Evolutionary conservation across 805 yeast genomes (phyloP).

Genomic region (Lachancea cidri): DNA sequence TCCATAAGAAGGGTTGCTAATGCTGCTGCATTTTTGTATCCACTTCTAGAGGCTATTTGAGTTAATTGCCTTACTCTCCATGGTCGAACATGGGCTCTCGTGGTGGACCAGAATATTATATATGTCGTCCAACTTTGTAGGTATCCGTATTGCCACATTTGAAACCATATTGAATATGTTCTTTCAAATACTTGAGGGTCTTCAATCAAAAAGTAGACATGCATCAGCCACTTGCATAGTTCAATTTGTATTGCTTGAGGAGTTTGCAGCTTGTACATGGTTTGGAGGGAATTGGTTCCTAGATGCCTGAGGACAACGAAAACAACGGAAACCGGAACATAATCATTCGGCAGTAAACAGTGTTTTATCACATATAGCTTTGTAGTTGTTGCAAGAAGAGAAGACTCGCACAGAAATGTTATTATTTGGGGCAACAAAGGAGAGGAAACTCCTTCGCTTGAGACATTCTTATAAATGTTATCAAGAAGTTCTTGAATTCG

Average conservation of each 20-base stretch:
- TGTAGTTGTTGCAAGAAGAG: constrained; percentile 13
- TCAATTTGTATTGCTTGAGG: constrained; percentile 24
- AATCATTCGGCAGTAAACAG: constrained; percentile 28
- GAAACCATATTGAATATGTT: constrained; percentile 29
- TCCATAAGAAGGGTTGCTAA: constrained; percentile 20
- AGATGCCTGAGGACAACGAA: constrained; percentile 27
- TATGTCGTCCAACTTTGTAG: constrained; percentile 33
- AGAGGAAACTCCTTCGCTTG: constrained; percentile 3
- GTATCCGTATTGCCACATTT: constrained; percentile 34
- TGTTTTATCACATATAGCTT: constrained; percentile 24
- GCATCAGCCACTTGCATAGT: constrained; percentile 34
- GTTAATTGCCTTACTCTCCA: constrained; percentile 27
- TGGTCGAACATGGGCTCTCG: constrained; percentile 25
- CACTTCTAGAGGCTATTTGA: constrained; percentile 19
- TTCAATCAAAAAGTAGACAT: constrained; percentile 24
- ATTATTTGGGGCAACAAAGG: constrained; percentile 9
- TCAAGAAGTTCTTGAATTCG: constrained; percentile 2
- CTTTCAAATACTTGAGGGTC: constrained; percentile 13
- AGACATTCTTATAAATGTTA: constrained; percentile 1
- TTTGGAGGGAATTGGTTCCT: constrained; percentile 25
- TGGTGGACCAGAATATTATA: constrained; percentile 31
- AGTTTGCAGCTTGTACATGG: constrained; percentile 17
- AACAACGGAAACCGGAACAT: constrained; percentile 22
- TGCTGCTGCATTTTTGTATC: constrained; percentile 19
- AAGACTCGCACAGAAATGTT: constrained; percentile 16